Evolutionary conservation across 2,329 filamentous ascomycete genomes (phyloP), one percentile per base, ranked within the genome.

Genomic region (Chaetomium globosum): DNA sequence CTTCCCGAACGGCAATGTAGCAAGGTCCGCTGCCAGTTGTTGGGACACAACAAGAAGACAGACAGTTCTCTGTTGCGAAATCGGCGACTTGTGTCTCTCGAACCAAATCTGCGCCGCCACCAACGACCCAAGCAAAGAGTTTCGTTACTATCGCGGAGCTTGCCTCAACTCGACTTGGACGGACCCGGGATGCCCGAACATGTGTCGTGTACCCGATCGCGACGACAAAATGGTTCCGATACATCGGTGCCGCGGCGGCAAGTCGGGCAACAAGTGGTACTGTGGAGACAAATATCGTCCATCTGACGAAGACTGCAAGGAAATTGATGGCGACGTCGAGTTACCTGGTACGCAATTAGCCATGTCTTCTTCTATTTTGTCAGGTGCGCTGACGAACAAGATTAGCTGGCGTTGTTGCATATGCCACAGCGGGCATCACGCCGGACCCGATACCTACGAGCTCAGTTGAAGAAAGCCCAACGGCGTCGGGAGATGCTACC

Each of bases 21-120:
- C 57, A 2, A 3, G 26, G 1, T 26, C 21, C 6, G 16, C 59
- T 2, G 46, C 46, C 1, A 13, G 31, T 9, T 70, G 68, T 49
- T 52, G 43, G 48, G 39, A 56, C 13, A 39, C 36, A 1, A 9
- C 8, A 13, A 10, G 19, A 3, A n/a, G 6, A 1, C n/a, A 33
- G 30, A 63, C 63, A 1, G 58, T 39, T 6, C 21, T 68, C 4
- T 70, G 69, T 63, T 70, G 69, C 57, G 19, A 21, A 3, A 13
- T 46, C 4, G 61, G 62, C 43, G 60, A 69, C 52, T 8, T 54
- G 1, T 71, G 70, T 48, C 52, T 68, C 28, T 49, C 31, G 28
- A 66, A 65, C 59, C 26, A 31, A 0, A 28, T 71, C 39, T 69
- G 70, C 54, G 56, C 36, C 54, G 53, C 30, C 12, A 19, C 16